Evolutionary conservation across 202 grass and related monocot genomes (phyloP).

Genomic region (Hordeum pubiflorum): DNA sequence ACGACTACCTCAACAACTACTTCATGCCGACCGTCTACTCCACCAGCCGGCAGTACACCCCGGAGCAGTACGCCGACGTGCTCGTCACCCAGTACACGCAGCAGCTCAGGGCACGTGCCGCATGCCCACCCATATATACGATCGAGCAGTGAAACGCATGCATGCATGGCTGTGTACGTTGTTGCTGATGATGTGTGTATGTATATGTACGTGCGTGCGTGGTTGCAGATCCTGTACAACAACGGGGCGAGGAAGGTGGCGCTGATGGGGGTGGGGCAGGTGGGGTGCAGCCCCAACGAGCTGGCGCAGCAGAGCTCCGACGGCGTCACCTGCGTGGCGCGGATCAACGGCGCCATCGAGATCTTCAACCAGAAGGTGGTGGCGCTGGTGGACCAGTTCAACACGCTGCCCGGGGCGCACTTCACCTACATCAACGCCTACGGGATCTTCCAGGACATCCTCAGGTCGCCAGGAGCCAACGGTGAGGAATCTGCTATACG

Average conservation of each 20-base stretch:
- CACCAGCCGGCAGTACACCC: conserved; percentile 60
- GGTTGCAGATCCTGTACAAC: conserved; percentile 44
- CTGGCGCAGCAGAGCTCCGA: conserved; percentile 57
- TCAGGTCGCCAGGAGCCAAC: conserved; percentile 30
- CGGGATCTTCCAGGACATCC: conserved; percentile 68
- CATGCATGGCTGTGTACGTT: too few relatives aligned
- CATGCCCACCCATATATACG: too few relatives aligned
- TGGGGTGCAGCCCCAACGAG: conserved; percentile 77
- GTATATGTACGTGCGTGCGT: not conserved
- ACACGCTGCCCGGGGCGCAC: conserved; percentile 57
- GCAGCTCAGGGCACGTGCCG: conserved; percentile 41
- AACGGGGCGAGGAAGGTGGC: conserved; percentile 62
- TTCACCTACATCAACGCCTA: conserved; percentile 90
- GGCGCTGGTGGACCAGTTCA: conserved; percentile 58
- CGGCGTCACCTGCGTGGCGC: conserved; percentile 42
- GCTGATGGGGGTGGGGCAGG: conserved; percentile 57
- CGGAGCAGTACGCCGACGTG: conserved; percentile 62
- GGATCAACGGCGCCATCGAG: conserved; percentile 61
- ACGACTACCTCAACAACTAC: conserved; percentile 97
- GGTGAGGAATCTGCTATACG: conserved; percentile 7
- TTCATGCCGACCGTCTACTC: conserved; percentile 73
- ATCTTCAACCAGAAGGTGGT: conserved; percentile 73
- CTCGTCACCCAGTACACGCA: conserved; percentile 56
- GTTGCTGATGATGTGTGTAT: too few relatives aligned
- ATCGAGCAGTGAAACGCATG: too few relatives aligned